These are phyloP conservation scores for Picea engelmannii DNA, from an alignment of 83 land plant species.

Conservation along the genomic window DNA sequence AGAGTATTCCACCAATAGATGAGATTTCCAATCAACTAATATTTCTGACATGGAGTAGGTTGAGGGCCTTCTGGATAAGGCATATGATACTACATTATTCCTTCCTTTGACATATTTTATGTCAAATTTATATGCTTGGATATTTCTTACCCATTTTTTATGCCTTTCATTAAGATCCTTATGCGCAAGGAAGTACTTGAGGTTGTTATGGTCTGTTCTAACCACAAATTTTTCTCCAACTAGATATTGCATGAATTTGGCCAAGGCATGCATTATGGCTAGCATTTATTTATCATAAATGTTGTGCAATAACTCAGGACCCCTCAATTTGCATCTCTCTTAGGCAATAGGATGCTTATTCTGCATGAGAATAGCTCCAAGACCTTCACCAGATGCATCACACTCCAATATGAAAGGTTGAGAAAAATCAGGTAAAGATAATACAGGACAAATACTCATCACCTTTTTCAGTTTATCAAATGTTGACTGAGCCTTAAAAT, in stretches of 20 bases:
- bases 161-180: background rate
- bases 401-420: background rate
- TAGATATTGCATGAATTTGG: background rate
- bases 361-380: background rate
- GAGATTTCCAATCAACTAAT: too few relatives aligned
- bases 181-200: background rate
- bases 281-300: background rate
- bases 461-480: constrained; percentile 10
- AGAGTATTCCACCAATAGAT: too few relatives aligned
- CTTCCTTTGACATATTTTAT: background rate
- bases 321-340: background rate
- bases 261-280: background rate
- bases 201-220: background rate
- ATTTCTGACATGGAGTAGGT: too few relatives aligned
- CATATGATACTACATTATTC: too few relatives aligned
- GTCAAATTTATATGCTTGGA: background rate
- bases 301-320: too few relatives aligned
- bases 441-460: background rate
- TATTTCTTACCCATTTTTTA: background rate
- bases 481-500: too few relatives aligned
- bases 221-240: background rate
- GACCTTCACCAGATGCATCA: background rate
- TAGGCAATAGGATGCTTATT: background rate
- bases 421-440: constrained; percentile 1
- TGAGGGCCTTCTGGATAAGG: too few relatives aligned